Evolutionary conservation across 1,284 basidiomycete species (phyloP), one percentile per base, ranked within the genome.

Genomic region (Apiotrichum sp.): DNA sequence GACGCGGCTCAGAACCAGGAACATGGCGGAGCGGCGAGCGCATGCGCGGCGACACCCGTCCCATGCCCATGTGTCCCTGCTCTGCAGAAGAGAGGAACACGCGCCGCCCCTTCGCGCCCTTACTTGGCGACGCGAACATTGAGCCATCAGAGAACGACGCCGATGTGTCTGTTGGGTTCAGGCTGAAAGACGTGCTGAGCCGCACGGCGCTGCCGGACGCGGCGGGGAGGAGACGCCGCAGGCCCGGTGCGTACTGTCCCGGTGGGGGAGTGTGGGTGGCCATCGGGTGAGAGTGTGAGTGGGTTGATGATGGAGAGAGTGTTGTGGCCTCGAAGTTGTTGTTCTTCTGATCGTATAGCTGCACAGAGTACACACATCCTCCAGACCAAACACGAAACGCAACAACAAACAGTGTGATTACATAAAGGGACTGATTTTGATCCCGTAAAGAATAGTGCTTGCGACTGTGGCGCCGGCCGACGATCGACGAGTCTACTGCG

Each of bases 21-120:
- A 11, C 33, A 29, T 44, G 48, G 1, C 35, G 38, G 33, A 61
- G 52, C n/a, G 60, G 44, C 6, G 56, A 48, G 32, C 56, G 60
- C 38, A 54, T 49, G n/a, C 58, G 56, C 1, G 60, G 60, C 16
- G 60, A 61, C 35, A 61, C 52, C 34, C 58, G 60, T 9, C 50
- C 57, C 56, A 61, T 56, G 35, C 60, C 57, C 56, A 58, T 58
- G 46, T 58, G 50, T 2, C 60, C 60, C 41, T 61, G 60, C 39
- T 61, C 60, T 3, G 53, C 48, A 5, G 59, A 46, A 1, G 56
- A 51, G 36, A 61, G 54, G 31, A 53, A 47, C 4, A 50, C 53
- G 9, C 60, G 49, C 40, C 40, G 40, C 29, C 52, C 54, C 13
- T 45, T 42, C 11, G 53, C 46, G n/a, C 52, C 54, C n/a, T 40